Base-by-base conservation (phyloP, 441 rosid genomes). In the Gossypium gossypioides region DNA sequence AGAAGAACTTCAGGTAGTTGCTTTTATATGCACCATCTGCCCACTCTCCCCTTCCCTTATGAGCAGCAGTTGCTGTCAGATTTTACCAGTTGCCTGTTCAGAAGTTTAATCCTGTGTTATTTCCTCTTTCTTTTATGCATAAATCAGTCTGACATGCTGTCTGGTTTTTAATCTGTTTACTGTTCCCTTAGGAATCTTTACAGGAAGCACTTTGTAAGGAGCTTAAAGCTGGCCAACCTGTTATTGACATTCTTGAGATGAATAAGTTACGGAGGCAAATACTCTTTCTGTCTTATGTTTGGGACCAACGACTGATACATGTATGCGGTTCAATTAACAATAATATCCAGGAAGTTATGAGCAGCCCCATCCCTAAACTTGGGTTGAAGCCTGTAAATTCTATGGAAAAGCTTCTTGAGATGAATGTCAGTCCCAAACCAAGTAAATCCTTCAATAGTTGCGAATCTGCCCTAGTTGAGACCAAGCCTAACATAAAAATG, bases 181-280 rank as follows among this genome's bases (percentile, higher is more conserved):
- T n/a, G 37, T 59, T 18, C 64, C 73, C 77, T 77, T 77, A 89
- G 95, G 95, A 88, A 72, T 83, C 79, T 64, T 74, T 89, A 55
- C 82, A 25, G 59, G 85, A 81, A 72, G 79, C 76, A 55, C 61
- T 82, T 71, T 73, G 18, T 42, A 75, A 72, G 77, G 83, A 81
- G 34, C 71, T 25, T 46, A 85, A 69, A 71, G 75, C 76, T 75
- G 87, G 85, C 75, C 80, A 75, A 65, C 82, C 82, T 76, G 77
- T 72, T 54, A 72, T 83, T 72, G 95, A 89, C 77, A 85, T 89
- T 81, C 92, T 89, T 69, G 86, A 87, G 85, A 78, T 89, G 60
- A 89, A 89, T 69, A 84, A 82, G 69, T 78, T 86, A 59, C 81
- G 86, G 75, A 83, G 88, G 77, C 84, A 84, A 80, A 75, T 89